Percentiles rank a stretch among this genome's conserved stretches.
These are phyloP conservation scores for Begonia masoniana DNA, from an alignment of 306 rosid species.

Conservation along the genomic window DNA sequence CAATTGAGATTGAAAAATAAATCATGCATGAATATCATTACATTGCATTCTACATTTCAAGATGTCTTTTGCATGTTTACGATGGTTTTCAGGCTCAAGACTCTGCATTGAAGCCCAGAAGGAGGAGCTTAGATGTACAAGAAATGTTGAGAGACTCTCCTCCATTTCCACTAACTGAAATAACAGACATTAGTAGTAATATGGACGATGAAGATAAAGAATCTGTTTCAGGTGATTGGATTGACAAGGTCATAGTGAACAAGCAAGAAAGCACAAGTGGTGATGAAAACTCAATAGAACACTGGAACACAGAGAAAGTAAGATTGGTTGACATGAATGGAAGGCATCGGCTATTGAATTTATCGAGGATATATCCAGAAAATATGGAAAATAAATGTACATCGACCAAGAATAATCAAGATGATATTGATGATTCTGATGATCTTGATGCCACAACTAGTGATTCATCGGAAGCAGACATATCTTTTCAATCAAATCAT, in stretches of 20 bases:
- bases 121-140: constrained; percentile 60
- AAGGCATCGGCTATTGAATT: constrained; percentile 20
- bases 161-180: constrained; percentile 5
- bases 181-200: neutral
- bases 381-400: constrained; percentile 1
- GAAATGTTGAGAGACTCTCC: constrained; percentile 35
- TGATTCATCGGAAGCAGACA: constrained; percentile 69
- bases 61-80: constrained; percentile 30
- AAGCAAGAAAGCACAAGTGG: constrained; percentile 30
- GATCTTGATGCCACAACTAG: constrained; percentile 53
- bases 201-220: constrained; percentile 46
- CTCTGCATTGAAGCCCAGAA: constrained; percentile 27
- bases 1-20: neutral
- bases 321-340: constrained; percentile 28
- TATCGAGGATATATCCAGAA: constrained; percentile 25
- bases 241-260: constrained; percentile 38
- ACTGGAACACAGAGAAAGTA: constrained; percentile 42
- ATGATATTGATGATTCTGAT: constrained; percentile 38
- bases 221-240: constrained; percentile 43
- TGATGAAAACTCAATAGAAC: constrained; percentile 35
- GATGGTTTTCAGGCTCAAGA: constrained; percentile 24
- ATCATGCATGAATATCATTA: neutral
- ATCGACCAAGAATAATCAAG: constrained; percentile 23
- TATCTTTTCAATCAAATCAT: constrained; percentile 34
- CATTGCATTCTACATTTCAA: constrained; percentile 9